phyloP scores from a whole-genome alignment of 2,329 filamentous ascomycete genomes.

The Penicillium italicum region DNA sequence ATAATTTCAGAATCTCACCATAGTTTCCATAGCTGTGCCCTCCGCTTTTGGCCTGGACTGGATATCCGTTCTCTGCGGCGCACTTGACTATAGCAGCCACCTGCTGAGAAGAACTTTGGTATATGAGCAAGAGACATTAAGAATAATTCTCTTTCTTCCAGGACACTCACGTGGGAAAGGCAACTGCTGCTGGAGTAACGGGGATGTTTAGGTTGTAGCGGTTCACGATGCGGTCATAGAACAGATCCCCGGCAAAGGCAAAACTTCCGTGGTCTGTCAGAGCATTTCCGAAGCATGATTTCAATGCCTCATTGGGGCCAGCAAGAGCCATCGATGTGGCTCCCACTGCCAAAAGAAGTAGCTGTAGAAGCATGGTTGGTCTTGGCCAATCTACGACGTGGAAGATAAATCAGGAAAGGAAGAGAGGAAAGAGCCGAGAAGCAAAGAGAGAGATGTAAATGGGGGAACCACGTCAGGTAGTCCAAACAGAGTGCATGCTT shows the following conservation, averaged over 20 bases:
- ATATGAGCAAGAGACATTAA: background rate
- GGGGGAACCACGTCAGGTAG: background rate
- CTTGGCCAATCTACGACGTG: background rate
- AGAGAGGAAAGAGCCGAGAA: background rate
- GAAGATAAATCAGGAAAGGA: background rate
- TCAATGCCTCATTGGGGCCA: background rate
- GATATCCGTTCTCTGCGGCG: slow-evolving; percentile 41
- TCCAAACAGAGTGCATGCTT: background rate
- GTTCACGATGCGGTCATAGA: background rate
- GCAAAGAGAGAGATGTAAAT: background rate
- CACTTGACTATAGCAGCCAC: slow-evolving; percentile 49
- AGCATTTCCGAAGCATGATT: background rate
- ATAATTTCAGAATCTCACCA: slow-evolving; percentile 25
- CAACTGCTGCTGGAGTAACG: background rate
- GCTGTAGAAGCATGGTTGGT: background rate
- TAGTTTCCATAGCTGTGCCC: slow-evolving; percentile 55
- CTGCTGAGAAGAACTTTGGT: slow-evolving; percentile 26
- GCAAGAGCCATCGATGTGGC: background rate
- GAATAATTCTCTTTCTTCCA: background rate
- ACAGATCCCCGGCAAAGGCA: background rate
- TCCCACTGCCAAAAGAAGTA: background rate
- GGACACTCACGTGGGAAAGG: background rate
- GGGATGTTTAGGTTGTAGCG: background rate
- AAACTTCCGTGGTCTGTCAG: background rate
- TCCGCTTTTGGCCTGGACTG: slow-evolving; percentile 53